Conservation (phyloP, 305 asterid genomes). For the Vinca major region DNA sequence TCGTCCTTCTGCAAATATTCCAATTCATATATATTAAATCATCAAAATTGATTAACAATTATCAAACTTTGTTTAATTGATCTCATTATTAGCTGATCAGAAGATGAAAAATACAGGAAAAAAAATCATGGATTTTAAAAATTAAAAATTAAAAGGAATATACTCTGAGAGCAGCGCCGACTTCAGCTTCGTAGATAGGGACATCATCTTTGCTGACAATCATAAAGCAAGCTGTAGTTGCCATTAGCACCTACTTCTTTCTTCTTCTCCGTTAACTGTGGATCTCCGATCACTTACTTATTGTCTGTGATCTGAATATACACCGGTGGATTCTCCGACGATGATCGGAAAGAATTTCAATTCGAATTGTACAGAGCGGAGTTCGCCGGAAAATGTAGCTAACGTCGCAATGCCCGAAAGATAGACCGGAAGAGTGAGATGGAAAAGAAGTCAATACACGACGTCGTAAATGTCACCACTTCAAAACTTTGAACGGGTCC, state of each 20-base stretch:
- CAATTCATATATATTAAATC: not conserved
- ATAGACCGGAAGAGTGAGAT: not conserved
- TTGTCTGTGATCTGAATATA: not conserved
- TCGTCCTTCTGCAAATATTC: slow-evolving; percentile 54
- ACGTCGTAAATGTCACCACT: not conserved
- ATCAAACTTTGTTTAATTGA: not conserved
- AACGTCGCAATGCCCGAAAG: not conserved
- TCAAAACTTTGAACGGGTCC: not conserved
- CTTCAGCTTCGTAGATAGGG: slow-evolving; percentile 91
- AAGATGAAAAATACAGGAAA: not conserved
- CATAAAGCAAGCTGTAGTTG: slow-evolving; percentile 79
- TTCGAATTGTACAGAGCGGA: not conserved
- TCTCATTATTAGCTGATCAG: not conserved
- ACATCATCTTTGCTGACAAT: slow-evolving; percentile 76
- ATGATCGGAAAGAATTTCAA: not conserved
- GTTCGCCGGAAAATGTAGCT: not conserved
- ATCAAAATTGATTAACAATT: not conserved
- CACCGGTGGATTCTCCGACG: not conserved
- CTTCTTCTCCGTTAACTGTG: not conserved
- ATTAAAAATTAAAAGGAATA: not conserved
- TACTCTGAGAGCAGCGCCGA: slow-evolving; percentile 72
- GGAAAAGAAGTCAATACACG: not conserved
- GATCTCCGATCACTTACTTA: not conserved
- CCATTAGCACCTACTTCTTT: slow-evolving; percentile 26
- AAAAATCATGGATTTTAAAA: not conserved